Conservation (phyloP, 2,329 filamentous ascomycete genomes). For the Lachnellula arida region DNA sequence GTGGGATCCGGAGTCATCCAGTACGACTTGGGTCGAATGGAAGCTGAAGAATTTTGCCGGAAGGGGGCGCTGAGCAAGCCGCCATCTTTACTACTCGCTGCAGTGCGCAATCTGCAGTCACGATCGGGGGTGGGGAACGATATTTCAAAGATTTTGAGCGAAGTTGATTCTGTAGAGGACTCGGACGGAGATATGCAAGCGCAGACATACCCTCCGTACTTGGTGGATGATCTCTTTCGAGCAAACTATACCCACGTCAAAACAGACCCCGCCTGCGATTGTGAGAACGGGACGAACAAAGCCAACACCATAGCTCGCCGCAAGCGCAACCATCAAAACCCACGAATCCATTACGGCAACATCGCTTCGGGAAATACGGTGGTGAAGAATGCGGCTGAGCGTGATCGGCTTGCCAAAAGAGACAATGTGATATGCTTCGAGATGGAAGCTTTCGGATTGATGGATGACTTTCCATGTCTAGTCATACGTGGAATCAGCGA, state of each 20-base stretch:
- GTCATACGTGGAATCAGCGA: slow-evolving; percentile 12
- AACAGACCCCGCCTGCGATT: slow-evolving; percentile 1
- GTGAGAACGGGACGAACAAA: background rate
- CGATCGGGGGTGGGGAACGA: background rate
- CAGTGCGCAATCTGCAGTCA: background rate
- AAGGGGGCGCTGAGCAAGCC: slow-evolving; percentile 12
- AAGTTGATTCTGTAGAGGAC: background rate
- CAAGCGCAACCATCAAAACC: background rate
- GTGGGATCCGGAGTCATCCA: slow-evolving; percentile 18
- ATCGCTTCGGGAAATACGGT: slow-evolving; percentile 9
- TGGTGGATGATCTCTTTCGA: slow-evolving; percentile 7
- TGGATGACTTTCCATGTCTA: slow-evolving; percentile 9
- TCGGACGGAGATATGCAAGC: background rate
- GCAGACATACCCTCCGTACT: slow-evolving; percentile 10
- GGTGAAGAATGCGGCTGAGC: slow-evolving; percentile 2
- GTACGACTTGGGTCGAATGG: slow-evolving; percentile 25
- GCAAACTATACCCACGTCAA: slow-evolving; percentile 3
- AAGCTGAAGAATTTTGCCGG: background rate
- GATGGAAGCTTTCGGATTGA: slow-evolving; percentile 5
- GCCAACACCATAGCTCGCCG: background rate
- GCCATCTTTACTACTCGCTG: background rate
- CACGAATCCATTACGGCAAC: slow-evolving; percentile 34
- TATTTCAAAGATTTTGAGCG: background rate
- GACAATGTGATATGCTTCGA: slow-evolving; percentile 7
- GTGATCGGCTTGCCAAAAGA: slow-evolving; percentile 1